These are phyloP conservation scores for Fragaria iinumae DNA, from an alignment of 306 rosid species.

Conservation along the genomic window DNA sequence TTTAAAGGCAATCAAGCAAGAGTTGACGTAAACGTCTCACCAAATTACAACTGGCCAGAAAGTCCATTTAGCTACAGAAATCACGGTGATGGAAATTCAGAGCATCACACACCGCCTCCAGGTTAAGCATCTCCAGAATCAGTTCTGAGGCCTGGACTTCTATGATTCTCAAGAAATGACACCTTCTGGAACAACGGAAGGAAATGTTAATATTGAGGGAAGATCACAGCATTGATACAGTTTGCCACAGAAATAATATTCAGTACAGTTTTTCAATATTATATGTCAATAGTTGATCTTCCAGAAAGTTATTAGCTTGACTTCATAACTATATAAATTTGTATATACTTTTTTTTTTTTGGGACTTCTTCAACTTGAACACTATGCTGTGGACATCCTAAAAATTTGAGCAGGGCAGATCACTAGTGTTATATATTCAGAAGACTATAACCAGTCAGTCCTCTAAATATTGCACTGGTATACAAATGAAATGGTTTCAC, in stretches of 20 bases:
- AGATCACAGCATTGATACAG: background rate
- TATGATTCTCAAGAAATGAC: background rate
- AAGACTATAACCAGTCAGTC: too few species aligned
- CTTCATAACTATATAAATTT: background rate
- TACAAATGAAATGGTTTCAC: too few species aligned
- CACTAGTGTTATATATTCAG: too few species aligned
- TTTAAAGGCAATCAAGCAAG: conserved; percentile 6
- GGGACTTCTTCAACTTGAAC: background rate
- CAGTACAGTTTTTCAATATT: background rate
- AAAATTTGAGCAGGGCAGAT: too few species aligned
- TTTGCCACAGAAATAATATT: background rate
- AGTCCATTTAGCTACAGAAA: background rate
- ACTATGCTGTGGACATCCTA: too few species aligned
- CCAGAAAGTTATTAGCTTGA: background rate
- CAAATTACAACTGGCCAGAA: background rate
- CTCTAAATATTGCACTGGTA: too few species aligned
- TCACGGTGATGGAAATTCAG: background rate
- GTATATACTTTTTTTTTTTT: too few species aligned
- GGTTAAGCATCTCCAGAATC: background rate
- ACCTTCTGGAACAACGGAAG: background rate
- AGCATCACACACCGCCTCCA: background rate
- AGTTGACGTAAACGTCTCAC: background rate
- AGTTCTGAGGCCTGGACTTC: background rate
- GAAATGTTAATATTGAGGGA: background rate
- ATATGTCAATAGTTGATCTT: background rate